A percentile compares a stretch with the other conserved stretches of the same genome.
Conservation (phyloP, 768 basidiomycete species). For the Tylopilus rubrobrunneus region DNA sequence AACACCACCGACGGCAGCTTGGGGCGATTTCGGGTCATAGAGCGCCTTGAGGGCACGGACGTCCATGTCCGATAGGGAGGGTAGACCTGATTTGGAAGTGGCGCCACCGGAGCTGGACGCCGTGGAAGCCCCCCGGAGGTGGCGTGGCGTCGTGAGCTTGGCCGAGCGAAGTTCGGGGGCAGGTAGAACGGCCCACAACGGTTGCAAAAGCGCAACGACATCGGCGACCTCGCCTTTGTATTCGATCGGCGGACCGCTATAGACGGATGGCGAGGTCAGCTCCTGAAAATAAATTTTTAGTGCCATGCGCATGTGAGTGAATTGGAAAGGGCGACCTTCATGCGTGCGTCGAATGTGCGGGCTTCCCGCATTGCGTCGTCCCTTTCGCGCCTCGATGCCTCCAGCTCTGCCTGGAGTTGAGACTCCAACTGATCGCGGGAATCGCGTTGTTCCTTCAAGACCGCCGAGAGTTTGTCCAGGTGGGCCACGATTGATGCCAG, state of each 20-base stretch:
- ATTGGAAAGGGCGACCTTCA: slow-evolving; percentile 31
- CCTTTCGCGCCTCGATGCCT: slow-evolving; percentile 47
- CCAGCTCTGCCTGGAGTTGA: slow-evolving; percentile 54
- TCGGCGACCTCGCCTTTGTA: slow-evolving; percentile 45
- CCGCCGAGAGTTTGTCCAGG: slow-evolving; percentile 44
- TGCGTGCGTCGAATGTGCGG: slow-evolving; percentile 34
- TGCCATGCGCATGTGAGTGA: background rate
- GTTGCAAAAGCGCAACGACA: slow-evolving; percentile 59
- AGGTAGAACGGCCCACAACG: slow-evolving; percentile 80
- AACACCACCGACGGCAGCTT: slow-evolving; percentile 26
- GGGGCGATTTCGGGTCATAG: slow-evolving; percentile 47
- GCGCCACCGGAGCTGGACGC: slow-evolving; percentile 32
- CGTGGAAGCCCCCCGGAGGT: slow-evolving; percentile 47
- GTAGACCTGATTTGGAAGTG: slow-evolving; percentile 29
- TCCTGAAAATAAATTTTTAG: slow-evolving; percentile 18
- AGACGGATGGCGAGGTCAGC: slow-evolving; percentile 19
- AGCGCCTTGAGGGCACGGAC: slow-evolving; percentile 81
- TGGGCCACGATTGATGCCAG: slow-evolving; percentile 49
- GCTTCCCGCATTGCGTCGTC: slow-evolving; percentile 46
- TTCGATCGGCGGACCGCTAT: slow-evolving; percentile 27
- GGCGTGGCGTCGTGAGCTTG: slow-evolving; percentile 48
- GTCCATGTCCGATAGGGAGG: slow-evolving; percentile 79
- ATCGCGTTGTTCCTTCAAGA: slow-evolving; percentile 40
- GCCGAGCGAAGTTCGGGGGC: slow-evolving; percentile 78
- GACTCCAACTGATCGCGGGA: slow-evolving; percentile 47